Conservation (phyloP, 371 early-diverging fungal genomes). For the Syncephalastrum sp. region DNA sequence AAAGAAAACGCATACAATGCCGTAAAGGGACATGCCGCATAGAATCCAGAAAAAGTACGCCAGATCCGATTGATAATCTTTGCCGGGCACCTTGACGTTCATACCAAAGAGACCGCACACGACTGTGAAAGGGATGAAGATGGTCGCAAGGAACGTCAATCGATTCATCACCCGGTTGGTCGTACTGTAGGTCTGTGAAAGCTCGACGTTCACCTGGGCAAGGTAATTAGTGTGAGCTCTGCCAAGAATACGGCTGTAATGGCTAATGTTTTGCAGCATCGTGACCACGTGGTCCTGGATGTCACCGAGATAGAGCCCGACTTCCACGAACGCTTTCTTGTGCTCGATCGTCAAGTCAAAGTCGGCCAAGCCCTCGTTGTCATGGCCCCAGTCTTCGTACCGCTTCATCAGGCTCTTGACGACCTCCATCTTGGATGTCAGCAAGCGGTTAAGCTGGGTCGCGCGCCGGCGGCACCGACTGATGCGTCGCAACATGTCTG, state of each 20-base stretch:
- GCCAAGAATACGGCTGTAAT: slow-evolving; percentile 76
- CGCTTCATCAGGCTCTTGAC: slow-evolving; percentile 79
- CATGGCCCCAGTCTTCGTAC: slow-evolving; percentile 49
- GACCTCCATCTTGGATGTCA: slow-evolving; percentile 79
- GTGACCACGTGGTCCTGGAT: slow-evolving; percentile 85
- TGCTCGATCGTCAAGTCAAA: slow-evolving; percentile 6
- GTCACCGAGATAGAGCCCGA: slow-evolving; percentile 82
- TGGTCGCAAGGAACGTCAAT: slow-evolving; percentile 78
- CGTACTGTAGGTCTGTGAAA: slow-evolving; percentile 73
- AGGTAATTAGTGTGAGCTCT: slow-evolving; percentile 84
- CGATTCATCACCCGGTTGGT: slow-evolving; percentile 82
- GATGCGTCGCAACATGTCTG: slow-evolving; percentile 86
- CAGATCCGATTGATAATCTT: slow-evolving; percentile 48
- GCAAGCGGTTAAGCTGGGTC: slow-evolving; percentile 68
- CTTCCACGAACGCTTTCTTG: slow-evolving; percentile 42
- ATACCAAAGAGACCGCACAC: slow-evolving; percentile 75
- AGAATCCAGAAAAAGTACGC: slow-evolving; percentile 78
- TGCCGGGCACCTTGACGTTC: slow-evolving; percentile 68
- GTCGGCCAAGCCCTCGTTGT: slow-evolving; percentile 4
- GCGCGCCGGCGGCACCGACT: slow-evolving; percentile 80
- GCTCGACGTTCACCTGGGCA: slow-evolving; percentile 79
- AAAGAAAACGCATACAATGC: slow-evolving; percentile 19
- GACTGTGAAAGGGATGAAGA: slow-evolving; percentile 87
- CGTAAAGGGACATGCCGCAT: slow-evolving; percentile 46
- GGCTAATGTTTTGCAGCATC: slow-evolving; percentile 71